Evolutionary conservation across 2,329 filamentous ascomycete genomes (phyloP).

Genomic region (Exophiala spinifera): DNA sequence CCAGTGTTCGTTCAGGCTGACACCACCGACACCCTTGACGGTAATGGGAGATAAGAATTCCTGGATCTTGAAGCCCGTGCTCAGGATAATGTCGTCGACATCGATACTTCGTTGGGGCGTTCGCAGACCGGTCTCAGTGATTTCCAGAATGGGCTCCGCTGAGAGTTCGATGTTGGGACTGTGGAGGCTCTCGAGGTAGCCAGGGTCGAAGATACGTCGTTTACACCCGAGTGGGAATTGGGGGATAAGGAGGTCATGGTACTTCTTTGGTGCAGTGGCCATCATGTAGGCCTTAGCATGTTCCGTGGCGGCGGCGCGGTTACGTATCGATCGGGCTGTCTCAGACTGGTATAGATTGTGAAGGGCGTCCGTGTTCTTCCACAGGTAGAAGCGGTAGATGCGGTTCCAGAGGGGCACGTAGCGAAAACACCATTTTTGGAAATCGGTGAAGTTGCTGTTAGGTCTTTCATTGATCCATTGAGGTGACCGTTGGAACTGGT

Average conservation of each 20-base stretch:
- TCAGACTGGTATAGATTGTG: slow-evolving; percentile 42
- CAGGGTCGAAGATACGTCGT: slow-evolving; percentile 57
- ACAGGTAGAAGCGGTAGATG: no score
- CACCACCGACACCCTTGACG: slow-evolving; percentile 30
- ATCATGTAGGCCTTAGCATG: slow-evolving; percentile 41
- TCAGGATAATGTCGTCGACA: slow-evolving; percentile 36
- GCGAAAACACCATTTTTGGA: slow-evolving; percentile 46
- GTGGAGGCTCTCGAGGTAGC: slow-evolving; percentile 55
- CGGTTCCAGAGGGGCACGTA: slow-evolving; percentile 34
- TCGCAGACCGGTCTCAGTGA: neutral
- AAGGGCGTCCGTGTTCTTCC: slow-evolving; percentile 33
- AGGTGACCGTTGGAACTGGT: slow-evolving; percentile 56
- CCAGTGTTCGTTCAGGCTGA: slow-evolving; percentile 34
- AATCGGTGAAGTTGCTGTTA: slow-evolving; percentile 37
- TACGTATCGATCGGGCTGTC: neutral
- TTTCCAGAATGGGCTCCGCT: slow-evolving; percentile 2
- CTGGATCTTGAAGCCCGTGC: slow-evolving; percentile 37
- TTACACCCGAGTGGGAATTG: slow-evolving; percentile 63
- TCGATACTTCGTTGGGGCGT: neutral
- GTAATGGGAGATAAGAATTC: slow-evolving; percentile 37
- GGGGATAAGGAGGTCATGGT: slow-evolving; percentile 59
- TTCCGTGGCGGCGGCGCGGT: slow-evolving; percentile 1
- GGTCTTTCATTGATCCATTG: slow-evolving; percentile 51
- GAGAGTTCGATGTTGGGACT: slow-evolving; percentile 53
- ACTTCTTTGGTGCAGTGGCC: slow-evolving; percentile 53